Evolutionary conservation across 345 rosid genomes (phyloP).

Genomic region (Eucalyptus coolabah): DNA sequence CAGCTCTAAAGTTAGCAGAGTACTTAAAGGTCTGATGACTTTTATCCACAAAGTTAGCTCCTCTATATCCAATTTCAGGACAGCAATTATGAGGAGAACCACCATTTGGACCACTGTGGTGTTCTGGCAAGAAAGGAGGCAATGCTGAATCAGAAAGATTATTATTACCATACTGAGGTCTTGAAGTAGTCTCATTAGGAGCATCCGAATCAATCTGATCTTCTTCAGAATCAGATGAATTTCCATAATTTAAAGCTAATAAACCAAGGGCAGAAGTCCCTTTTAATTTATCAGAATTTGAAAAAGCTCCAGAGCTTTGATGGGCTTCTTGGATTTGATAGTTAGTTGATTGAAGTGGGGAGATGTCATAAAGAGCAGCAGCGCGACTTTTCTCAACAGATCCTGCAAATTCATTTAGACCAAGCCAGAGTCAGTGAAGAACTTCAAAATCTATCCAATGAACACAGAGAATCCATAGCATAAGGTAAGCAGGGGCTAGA

Average conservation of each 20-base stretch:
- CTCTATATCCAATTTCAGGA: constrained; percentile 11
- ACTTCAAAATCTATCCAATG: neutral
- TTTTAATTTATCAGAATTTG: constrained; percentile 6
- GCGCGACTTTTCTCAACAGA: constrained; percentile 9
- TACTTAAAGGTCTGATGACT: constrained; percentile 12
- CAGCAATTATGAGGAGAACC: constrained; percentile 10
- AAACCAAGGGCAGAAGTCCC: constrained; percentile 65
- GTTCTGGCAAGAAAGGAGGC: neutral
- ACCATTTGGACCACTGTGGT: constrained; percentile 2
- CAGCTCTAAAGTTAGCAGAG: constrained; percentile 11
- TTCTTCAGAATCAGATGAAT: constrained; percentile 90
- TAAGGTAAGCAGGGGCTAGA: neutral
- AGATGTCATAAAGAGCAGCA: constrained; percentile 23
- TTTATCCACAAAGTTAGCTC: constrained; percentile 1
- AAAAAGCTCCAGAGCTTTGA: constrained; percentile 16
- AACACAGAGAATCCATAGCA: neutral
- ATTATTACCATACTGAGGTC: neutral
- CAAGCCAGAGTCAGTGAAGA: neutral
- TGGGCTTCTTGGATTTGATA: constrained; percentile 7
- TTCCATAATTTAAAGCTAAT: constrained; percentile 73
- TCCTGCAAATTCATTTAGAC: constrained; percentile 19
- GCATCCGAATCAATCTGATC: constrained; percentile 9
- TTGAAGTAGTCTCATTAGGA: neutral
- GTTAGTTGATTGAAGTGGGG: constrained; percentile 34
- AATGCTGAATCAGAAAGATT: neutral